phyloP scores from a whole-genome alignment of 176 grass and related monocot species.

The Coix lacrymajobi region DNA sequence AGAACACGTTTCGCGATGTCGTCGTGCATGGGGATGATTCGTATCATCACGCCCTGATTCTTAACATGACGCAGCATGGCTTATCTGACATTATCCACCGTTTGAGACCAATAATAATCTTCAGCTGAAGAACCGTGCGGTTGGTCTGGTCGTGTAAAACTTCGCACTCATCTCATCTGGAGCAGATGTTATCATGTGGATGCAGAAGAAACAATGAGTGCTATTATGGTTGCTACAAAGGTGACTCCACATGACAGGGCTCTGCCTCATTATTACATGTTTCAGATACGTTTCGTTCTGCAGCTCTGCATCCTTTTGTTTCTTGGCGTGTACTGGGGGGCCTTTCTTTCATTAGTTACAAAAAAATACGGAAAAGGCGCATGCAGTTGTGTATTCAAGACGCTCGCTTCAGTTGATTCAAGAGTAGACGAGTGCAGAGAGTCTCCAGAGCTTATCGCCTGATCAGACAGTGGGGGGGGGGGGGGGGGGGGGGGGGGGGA shows the following conservation, averaged over 20 bases:
- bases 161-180: no score
- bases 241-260: neutral
- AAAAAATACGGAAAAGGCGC: neutral
- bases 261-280: neutral
- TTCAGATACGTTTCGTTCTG: conserved; percentile 12
- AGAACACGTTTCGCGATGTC: neutral
- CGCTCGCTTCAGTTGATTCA: conserved; percentile 15
- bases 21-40: neutral
- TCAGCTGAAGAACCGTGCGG: neutral
- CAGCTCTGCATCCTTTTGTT: conserved; percentile 1
- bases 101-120: neutral
- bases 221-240: neutral
- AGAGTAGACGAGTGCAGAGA: conserved; percentile 2
- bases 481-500: no score
- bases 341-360: neutral
- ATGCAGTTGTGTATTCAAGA: conserved; percentile 7
- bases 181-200: neutral
- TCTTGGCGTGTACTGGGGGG: neutral
- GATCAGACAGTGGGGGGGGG: conserved; percentile 8
- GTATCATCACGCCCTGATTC: neutral
- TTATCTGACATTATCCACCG: neutral
- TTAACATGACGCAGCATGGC: neutral
- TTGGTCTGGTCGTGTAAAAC: neutral
- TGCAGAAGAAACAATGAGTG: neutral
- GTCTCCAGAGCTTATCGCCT: conserved; percentile 15